Base-by-base conservation (phyloP, 441 rosid species). In the Manihot esculenta region DNA sequence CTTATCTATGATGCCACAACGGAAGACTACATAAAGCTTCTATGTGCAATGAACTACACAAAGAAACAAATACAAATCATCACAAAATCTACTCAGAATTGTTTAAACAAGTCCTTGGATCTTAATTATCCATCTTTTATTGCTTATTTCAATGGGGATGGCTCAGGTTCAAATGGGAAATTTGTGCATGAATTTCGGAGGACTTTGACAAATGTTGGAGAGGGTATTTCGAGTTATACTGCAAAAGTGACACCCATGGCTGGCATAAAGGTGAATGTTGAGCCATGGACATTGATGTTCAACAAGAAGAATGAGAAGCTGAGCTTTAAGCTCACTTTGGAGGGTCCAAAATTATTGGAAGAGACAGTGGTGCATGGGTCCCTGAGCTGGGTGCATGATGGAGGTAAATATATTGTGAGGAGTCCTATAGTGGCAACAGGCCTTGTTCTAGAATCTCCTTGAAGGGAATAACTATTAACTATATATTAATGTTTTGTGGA, bases 81-180 rank as follows among this genome's bases (percentile, higher is more conserved):
- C 72, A 87, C 96, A 0, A 71, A 87, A 62, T 66, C 78, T 5
- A 84, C 79, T 0, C 85, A 66, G 7, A 78, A 48, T 27, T 89
- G 96, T 72, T 74, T 27, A 47, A 84, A 54, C 70, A 88, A 72
- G 69, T 85, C 93, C 5, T 80, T 87, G 6, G 89, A 84, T 78
- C 78, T 90, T 30, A 93, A 93, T 69, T 93, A 90, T 64, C 98
- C 97, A 2, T 90, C 97, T n/a, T 79, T 88, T 23, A 80, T 84
- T 0, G 89, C 90, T 56, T 56, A 82, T 60, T 86, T 92, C 58
- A 76, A 80, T 17, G 66, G 58, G 0, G 33, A 76, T n/a, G n/a
- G n/a, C 20, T 51, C 82, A 0, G 44, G 54, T n/a, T 38, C 81
- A 0, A 70, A 77, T 2, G 75, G 58, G 35, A 85, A 77, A 10